These are phyloP conservation scores for Auricularia sp. DNA, from an alignment of 768 basidiomycete species.

Conservation along the genomic window DNA sequence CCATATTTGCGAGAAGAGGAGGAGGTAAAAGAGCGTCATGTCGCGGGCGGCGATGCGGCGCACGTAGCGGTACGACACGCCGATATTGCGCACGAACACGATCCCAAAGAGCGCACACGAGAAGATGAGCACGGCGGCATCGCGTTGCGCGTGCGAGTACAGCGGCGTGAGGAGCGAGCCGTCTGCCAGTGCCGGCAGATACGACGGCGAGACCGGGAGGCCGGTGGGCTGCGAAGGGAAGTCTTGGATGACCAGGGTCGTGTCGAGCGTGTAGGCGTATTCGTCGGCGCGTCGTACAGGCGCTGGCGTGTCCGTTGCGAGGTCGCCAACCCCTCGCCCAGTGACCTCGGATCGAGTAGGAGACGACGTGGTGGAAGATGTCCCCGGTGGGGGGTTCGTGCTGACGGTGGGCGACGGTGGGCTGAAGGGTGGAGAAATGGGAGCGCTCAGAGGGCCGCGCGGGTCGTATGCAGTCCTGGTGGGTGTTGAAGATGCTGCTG, in stretches of 20 bases:
- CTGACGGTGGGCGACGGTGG: too few relatives aligned
- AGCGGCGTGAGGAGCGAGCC: constrained; percentile 48
- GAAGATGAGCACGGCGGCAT: constrained; percentile 34
- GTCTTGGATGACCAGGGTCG: constrained; percentile 38
- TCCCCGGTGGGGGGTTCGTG: too few relatives aligned
- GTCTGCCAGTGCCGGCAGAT: constrained; percentile 39
- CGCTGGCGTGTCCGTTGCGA: too few relatives aligned
- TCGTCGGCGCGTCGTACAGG: too few relatives aligned
- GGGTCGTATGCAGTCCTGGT: too few relatives aligned
- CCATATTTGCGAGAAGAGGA: constrained; percentile 45
- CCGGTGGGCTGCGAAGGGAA: constrained; percentile 29
- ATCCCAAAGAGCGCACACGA: constrained; percentile 38
- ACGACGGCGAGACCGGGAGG: constrained; percentile 34
- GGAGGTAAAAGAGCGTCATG: constrained; percentile 46
- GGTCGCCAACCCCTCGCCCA: too few relatives aligned
- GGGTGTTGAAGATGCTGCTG: too few relatives aligned
- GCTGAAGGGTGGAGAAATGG: too few relatives aligned
- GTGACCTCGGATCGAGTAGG: too few relatives aligned
- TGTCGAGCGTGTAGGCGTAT: constrained; percentile 27
- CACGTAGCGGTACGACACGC: constrained; percentile 40
- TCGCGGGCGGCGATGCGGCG: constrained; percentile 45
- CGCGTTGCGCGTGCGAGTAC: constrained; percentile 31
- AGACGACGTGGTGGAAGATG: too few relatives aligned
- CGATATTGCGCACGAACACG: constrained; percentile 44
- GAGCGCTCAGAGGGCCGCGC: too few relatives aligned